Base-by-base conservation (phyloP, 2,329 filamentous ascomycete genomes). In the Phyllachora maydis region DNA sequence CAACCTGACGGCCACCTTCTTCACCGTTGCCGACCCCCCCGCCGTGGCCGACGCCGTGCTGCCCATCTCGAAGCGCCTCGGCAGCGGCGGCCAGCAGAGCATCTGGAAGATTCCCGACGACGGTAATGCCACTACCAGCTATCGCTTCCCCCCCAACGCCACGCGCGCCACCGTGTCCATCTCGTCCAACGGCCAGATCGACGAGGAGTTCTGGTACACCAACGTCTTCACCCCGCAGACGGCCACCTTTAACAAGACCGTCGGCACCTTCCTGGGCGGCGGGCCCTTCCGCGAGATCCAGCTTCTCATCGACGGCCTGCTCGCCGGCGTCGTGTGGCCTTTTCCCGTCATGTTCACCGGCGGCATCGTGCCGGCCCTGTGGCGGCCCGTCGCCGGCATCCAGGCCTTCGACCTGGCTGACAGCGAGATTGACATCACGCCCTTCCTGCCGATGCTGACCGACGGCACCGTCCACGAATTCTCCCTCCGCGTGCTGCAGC, bases 331-430 rank as follows among this genome's bases (percentile, higher is more conserved):
- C 3, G 61, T 65, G 18, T 83, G 74, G 75, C 78, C 78, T 3
- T 83, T 76, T 35, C 76, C 77, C 0, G 58, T 78, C n/a, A 69
- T 88, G 23, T 83, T 82, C 35, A 81, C 77, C 0, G 77, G 78
- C 3, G 77, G 77, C 3, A 54, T 85, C 7, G 69, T 73, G 1
- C 75, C 76, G 5, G 65, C 66, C 2, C 59, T 85, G 21, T 79
- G 79, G 61, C 56, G 74, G 9, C 78, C 77, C 0, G 58, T 83
- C 24, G 76, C 77, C 4, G 76, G 76, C 1, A 64, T 75, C 11
- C 70, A 85, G 37, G 65, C 75, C 0, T 85, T 78, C 40, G 76
- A 85, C 38, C 52, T 85, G 14, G 54, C 61, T 21, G 75, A 85
- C 41, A 65, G 77, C 30, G 74, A 83, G 40, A 76, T 88, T 30